phyloP scores from a whole-genome alignment of 306 rosid species.

The Lablab purpureus region DNA sequence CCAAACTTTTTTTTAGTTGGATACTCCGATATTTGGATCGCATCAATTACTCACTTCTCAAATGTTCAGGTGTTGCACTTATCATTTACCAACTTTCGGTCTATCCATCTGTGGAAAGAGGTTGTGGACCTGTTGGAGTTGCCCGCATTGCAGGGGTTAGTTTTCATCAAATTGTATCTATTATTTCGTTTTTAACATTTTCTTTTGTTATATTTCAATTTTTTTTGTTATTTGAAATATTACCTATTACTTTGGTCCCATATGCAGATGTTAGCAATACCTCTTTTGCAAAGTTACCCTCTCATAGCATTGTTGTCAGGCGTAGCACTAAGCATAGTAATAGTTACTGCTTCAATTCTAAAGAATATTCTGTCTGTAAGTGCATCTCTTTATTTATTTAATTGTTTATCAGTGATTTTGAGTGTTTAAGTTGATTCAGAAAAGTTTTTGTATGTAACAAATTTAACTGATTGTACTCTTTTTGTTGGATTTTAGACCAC shows the following conservation, averaged over 20 bases:
- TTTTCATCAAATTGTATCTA: constrained; percentile 30
- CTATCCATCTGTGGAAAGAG: constrained; percentile 60
- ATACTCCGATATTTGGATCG: too few species aligned
- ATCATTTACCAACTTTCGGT: constrained; percentile 61
- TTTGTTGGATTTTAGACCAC: constrained; percentile 40
- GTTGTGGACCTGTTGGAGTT: constrained; percentile 59
- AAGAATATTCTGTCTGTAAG: constrained; percentile 50
- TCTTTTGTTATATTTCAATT: too few species aligned
- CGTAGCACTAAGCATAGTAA: constrained; percentile 42
- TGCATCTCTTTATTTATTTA: neutral
- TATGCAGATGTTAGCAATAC: constrained; percentile 51
- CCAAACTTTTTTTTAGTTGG: too few species aligned
- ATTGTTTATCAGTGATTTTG: neutral
- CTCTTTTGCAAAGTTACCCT: constrained; percentile 60
- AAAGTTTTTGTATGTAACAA: neutral
- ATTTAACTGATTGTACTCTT: constrained; percentile 19
- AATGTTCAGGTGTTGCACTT: constrained; percentile 64
- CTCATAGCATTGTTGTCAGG: constrained; percentile 55
- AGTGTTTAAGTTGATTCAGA: neutral
- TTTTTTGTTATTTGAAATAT: constrained; percentile 2
- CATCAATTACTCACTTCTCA: constrained; percentile 26
- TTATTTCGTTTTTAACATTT: constrained; percentile 3
- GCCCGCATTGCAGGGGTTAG: constrained; percentile 67
- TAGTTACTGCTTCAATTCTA: constrained; percentile 49
- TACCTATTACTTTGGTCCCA: neutral